Evolutionary conservation across 2,329 filamentous ascomycete genomes (phyloP).

Genomic region (Proliferodiscus dingleyae): DNA sequence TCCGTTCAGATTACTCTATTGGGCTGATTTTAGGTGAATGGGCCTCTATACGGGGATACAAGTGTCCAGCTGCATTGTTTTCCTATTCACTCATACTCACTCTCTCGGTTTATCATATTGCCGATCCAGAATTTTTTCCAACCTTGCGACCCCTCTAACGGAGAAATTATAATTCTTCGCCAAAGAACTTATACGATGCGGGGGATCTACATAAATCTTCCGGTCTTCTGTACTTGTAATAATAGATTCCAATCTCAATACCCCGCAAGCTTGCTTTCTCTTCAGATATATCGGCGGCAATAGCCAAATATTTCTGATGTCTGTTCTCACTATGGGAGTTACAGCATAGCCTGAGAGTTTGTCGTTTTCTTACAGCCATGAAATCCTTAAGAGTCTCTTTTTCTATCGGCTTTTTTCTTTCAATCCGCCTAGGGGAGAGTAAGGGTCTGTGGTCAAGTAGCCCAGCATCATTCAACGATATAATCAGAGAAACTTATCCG

Average conservation of each 20-base stretch:
- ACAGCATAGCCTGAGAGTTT: neutral
- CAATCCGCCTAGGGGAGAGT: neutral
- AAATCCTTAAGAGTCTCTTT: neutral
- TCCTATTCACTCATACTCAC: neutral
- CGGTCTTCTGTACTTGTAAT: neutral
- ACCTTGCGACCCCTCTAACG: neutral
- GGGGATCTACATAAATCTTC: neutral
- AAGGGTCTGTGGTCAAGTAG: slow-evolving; percentile 15
- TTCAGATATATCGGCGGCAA: neutral
- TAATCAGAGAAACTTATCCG: slow-evolving; percentile 38
- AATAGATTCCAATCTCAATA: neutral
- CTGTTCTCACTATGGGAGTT: neutral
- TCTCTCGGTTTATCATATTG: neutral
- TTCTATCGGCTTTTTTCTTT: neutral
- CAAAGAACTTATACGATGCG: neutral
- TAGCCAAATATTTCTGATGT: neutral
- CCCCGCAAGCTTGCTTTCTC: neutral
- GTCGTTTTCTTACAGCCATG: neutral
- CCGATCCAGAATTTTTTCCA: neutral
- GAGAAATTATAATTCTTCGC: neutral
- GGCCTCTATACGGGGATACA: too few species aligned
- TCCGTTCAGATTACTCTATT: too few species aligned
- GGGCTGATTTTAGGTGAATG: too few species aligned
- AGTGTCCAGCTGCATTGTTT: too few species aligned
- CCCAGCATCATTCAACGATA: slow-evolving; percentile 13